Percentiles rank a stretch among this genome's conserved stretches.
Evolutionary conservation across 208 protist genomes (phyloP).

Genomic region (Crithidia expoeki): DNA sequence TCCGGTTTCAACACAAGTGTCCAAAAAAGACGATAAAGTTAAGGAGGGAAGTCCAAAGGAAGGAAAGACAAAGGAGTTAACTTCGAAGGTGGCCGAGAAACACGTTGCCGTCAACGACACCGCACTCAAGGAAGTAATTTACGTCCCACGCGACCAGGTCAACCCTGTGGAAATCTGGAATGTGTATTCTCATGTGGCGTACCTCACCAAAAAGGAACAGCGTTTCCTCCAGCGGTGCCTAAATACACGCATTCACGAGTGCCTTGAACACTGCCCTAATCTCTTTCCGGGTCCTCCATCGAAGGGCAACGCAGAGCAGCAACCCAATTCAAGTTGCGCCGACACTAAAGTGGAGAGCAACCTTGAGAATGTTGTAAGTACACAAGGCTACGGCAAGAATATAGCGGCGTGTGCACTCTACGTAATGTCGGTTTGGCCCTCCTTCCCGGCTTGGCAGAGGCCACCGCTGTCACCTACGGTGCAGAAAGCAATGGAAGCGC

Average conservation of each 20-base stretch:
- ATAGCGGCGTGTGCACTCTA: conserved; percentile 34
- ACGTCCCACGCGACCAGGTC: conserved; percentile 49
- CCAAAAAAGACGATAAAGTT: neutral
- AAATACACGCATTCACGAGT: conserved; percentile 21
- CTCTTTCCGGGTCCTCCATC: conserved; percentile 17
- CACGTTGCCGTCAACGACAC: conserved; percentile 15
- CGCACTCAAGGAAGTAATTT: conserved; percentile 6
- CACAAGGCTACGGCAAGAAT: conserved; percentile 35
- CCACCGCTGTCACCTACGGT: conserved; percentile 41
- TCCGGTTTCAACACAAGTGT: neutral
- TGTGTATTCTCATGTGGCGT: conserved; percentile 54
- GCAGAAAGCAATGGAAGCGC: conserved; percentile 31
- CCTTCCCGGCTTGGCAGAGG: conserved; percentile 29
- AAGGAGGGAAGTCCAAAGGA: neutral
- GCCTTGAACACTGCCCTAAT: conserved; percentile 15
- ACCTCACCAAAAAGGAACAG: conserved; percentile 49
- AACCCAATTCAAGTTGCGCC: neutral
- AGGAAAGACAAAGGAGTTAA: neutral
- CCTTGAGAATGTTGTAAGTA: conserved; percentile 3
- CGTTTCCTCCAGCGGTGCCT: conserved; percentile 36
- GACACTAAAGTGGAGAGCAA: conserved; percentile 11
- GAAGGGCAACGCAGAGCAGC: neutral
- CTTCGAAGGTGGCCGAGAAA: neutral
- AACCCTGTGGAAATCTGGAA: conserved; percentile 49
- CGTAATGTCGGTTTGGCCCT: conserved; percentile 63